Percentiles rank a stretch among this genome's conserved stretches.
Conservation (phyloP, 768 basidiomycete genomes). For the Tubosaeta sp. region DNA sequence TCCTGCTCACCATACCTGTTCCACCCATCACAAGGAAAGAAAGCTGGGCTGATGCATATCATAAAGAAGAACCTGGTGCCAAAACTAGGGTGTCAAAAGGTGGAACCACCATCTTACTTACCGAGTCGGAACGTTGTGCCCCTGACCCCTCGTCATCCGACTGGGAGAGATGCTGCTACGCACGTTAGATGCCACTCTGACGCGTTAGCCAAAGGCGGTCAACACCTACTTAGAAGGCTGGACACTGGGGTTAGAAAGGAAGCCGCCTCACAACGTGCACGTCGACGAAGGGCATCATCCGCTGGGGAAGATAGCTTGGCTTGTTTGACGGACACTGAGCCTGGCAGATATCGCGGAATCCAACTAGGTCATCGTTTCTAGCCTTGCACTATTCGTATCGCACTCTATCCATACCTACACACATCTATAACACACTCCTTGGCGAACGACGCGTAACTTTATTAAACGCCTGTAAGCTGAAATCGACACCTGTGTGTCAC, state of each 20-base stretch:
- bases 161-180: neutral
- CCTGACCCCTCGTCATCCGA: slow-evolving; percentile 1
- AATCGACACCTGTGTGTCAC: no score
- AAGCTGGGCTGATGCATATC: slow-evolving; percentile 63
- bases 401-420: neutral
- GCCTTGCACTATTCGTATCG: neutral
- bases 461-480: no score
- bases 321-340: neutral
- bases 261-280: slow-evolving; percentile 13
- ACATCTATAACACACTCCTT: neutral
- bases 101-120: slow-evolving; percentile 40
- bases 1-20: slow-evolving; percentile 65
- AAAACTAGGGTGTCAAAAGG: slow-evolving; percentile 62
- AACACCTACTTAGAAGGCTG: slow-evolving; percentile 8
- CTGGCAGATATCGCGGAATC: neutral
- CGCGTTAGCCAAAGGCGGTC: slow-evolving; percentile 14
- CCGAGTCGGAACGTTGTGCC: slow-evolving; percentile 1
- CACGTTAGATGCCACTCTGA: slow-evolving; percentile 24
- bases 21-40: slow-evolving; percentile 59
- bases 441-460: no score
- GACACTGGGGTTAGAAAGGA: neutral
- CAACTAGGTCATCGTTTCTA: neutral
- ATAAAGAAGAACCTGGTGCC: slow-evolving; percentile 64
- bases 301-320: slow-evolving; percentile 36
- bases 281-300: slow-evolving; percentile 44